These are phyloP conservation scores for Suhomyces faveliae DNA, from an alignment of 805 yeast genomes.

Conservation along the genomic window DNA sequence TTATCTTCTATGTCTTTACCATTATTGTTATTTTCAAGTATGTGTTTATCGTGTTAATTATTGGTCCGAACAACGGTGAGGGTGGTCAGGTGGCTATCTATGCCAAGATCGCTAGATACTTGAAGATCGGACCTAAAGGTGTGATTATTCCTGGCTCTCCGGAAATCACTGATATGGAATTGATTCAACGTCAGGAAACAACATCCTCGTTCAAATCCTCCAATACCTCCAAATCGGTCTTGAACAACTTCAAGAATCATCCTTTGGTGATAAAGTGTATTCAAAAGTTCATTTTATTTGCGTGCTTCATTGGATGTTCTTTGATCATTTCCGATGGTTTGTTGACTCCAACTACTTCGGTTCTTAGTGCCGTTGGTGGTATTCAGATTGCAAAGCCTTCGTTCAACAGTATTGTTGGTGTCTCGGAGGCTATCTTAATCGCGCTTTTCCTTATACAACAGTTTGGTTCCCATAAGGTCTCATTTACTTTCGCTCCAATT, in stretches of 20 bases:
- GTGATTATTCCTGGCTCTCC: slow-evolving; percentile 42
- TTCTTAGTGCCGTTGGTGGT: slow-evolving; percentile 56
- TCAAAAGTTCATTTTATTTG: slow-evolving; percentile 31
- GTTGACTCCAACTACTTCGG: slow-evolving; percentile 63
- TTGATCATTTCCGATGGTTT: slow-evolving; percentile 60
- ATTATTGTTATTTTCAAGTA: slow-evolving; percentile 54
- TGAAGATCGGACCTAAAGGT: slow-evolving; percentile 48
- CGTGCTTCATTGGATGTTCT: slow-evolving; percentile 55
- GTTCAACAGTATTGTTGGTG: slow-evolving; percentile 44
- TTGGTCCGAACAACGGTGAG: slow-evolving; percentile 59
- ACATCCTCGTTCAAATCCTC: slow-evolving; percentile 23
- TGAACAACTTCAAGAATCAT: slow-evolving; percentile 17
- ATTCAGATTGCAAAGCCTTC: slow-evolving; percentile 52
- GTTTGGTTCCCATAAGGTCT: slow-evolving; percentile 50
- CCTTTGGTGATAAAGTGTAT: slow-evolving; percentile 28
- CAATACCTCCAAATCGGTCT: slow-evolving; percentile 11
- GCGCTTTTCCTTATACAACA: slow-evolving; percentile 47
- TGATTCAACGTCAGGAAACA: slow-evolving; percentile 39
- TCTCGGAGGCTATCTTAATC: slow-evolving; percentile 48
- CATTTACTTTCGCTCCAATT: slow-evolving; percentile 53
- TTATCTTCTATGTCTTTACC: slow-evolving; percentile 55
- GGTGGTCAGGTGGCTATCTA: slow-evolving; percentile 68
- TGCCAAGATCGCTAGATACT: slow-evolving; percentile 51
- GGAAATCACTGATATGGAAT: slow-evolving; percentile 27
- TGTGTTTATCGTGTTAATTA: slow-evolving; percentile 43